Evolutionary conservation across 805 yeast genomes (phyloP).

Genomic region (Ogataea thermomethanolica): DNA sequence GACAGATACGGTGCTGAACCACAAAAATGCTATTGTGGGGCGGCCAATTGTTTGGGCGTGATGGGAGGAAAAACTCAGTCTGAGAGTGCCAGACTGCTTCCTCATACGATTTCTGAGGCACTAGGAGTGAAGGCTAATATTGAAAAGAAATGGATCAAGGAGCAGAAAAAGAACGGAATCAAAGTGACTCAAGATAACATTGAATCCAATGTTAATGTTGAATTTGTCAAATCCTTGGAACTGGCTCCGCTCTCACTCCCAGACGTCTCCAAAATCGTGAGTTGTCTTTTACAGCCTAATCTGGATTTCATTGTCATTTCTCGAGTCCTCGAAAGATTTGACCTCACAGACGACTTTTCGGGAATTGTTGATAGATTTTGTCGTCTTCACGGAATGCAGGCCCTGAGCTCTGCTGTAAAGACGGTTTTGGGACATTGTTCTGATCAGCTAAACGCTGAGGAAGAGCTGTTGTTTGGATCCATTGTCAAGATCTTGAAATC

Average conservation of each 20-base stretch:
- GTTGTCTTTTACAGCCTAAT: constrained; percentile 68
- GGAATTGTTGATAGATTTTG: constrained; percentile 57
- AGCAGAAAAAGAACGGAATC: constrained; percentile 47
- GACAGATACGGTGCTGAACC: constrained; percentile 95
- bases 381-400: constrained; percentile 82
- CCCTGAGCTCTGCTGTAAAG: constrained; percentile 60
- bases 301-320: constrained; percentile 62
- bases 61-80: constrained; percentile 98
- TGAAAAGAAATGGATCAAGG: constrained; percentile 70
- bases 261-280: constrained; percentile 76
- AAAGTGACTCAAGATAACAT: constrained; percentile 48
- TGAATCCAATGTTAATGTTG: constrained; percentile 58
- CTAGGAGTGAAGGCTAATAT: constrained; percentile 67
- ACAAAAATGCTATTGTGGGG: constrained; percentile 93
- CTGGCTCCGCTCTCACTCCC: constrained; percentile 47
- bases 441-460: constrained; percentile 22
- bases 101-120: constrained; percentile 81
- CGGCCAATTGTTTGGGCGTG: constrained; percentile 84
- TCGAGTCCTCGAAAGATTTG: constrained; percentile 64
- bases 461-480: constrained; percentile 40
- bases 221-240: constrained; percentile 58
- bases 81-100: constrained; percentile 78
- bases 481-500: constrained; percentile 54
- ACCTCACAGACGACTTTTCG: constrained; percentile 35
- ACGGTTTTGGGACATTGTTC: constrained; percentile 19